A percentile compares a stretch with the other conserved stretches of the same genome.
Evolutionary conservation across 164 flowering plant species (phyloP).

Genomic region (Annona squamosa): DNA sequence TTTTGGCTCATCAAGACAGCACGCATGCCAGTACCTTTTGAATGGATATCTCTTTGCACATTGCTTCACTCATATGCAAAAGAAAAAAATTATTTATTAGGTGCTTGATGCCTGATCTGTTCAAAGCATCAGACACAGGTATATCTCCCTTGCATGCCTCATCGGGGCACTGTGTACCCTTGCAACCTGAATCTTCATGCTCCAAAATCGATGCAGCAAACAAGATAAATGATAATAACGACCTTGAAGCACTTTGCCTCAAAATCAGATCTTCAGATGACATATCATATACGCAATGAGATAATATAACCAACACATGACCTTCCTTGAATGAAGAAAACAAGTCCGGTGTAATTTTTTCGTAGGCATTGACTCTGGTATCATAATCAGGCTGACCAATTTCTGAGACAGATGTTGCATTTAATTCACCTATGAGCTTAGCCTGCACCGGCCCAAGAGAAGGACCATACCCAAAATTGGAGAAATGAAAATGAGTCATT

Average conservation of each 20-base stretch:
- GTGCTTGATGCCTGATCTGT: constrained; percentile 36
- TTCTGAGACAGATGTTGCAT: constrained; percentile 59
- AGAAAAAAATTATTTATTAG: constrained; percentile 52
- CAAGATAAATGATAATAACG: constrained; percentile 57
- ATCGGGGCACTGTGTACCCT: constrained; percentile 10
- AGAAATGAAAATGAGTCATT: neutral
- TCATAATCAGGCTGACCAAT: constrained; percentile 73
- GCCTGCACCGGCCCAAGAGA: constrained; percentile 42
- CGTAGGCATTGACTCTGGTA: constrained; percentile 55
- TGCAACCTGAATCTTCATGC: constrained; percentile 12
- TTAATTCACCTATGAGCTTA: constrained; percentile 49
- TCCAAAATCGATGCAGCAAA: constrained; percentile 41
- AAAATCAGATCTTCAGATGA: constrained; percentile 61
- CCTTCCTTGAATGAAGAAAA: constrained; percentile 37
- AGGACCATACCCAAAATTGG: neutral
- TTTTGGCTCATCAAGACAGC: constrained; percentile 1
- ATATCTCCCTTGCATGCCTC: neutral
- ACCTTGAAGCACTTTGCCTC: constrained; percentile 66
- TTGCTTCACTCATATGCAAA: constrained; percentile 66
- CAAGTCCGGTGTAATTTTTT: constrained; percentile 35
- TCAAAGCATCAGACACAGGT: constrained; percentile 35
- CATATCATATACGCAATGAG: constrained; percentile 77
- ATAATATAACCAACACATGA: constrained; percentile 57
- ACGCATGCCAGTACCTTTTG: constrained; percentile 48
- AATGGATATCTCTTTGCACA: constrained; percentile 43